These are phyloP conservation scores for Colletotrichum tropicale DNA, from an alignment of 2,329 filamentous ascomycete genomes.

Conservation along the genomic window DNA sequence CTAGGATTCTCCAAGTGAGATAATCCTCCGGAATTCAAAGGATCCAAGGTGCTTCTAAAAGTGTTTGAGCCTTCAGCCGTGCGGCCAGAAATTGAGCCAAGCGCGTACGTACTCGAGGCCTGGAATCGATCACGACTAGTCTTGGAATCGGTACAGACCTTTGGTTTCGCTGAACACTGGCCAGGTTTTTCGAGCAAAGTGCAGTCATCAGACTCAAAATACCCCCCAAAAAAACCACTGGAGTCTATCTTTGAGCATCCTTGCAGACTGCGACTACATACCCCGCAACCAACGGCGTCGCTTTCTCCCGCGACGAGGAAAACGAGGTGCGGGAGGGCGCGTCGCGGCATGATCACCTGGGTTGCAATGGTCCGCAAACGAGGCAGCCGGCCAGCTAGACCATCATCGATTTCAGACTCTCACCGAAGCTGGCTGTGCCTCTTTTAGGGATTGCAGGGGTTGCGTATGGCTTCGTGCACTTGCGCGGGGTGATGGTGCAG, in stretches of 20 bases:
- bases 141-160: background rate
- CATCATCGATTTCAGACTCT: background rate
- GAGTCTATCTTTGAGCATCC: background rate
- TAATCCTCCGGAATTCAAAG: background rate
- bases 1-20: background rate
- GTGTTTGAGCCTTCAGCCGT: background rate
- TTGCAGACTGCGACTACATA: background rate
- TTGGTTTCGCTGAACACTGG: background rate
- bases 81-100: background rate
- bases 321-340: conserved; percentile 2
- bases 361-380: background rate
- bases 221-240: background rate
- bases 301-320: background rate
- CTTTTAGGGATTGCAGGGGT: background rate
- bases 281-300: background rate
- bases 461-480: background rate
- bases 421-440: conserved; percentile 9
- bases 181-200: background rate
- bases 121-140: background rate
- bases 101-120: background rate
- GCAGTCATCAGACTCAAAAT: background rate
- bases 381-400: background rate
- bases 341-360: background rate
- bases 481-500: background rate
- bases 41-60: background rate